These are phyloP conservation scores for Escallonia rubra DNA, from an alignment of 129 eudicot species.

Conservation along the genomic window DNA sequence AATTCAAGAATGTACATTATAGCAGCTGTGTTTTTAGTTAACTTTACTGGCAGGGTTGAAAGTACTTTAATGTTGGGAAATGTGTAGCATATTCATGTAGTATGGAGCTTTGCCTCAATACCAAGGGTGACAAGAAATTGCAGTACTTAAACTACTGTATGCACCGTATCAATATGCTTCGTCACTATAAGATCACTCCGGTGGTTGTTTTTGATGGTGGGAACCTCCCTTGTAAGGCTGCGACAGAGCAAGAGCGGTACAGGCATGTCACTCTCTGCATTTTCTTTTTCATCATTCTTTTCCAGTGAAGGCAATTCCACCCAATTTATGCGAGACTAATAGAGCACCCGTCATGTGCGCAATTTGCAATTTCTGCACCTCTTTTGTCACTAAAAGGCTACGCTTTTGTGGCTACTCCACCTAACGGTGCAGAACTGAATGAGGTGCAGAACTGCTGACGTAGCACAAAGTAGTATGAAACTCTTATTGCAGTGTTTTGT, in stretches of 20 bases:
- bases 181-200: slow-evolving; percentile 64
- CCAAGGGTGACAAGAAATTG: slow-evolving; percentile 70
- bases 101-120: slow-evolving; percentile 72
- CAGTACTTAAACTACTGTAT: slow-evolving; percentile 73
- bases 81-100: slow-evolving; percentile 85
- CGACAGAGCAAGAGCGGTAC: slow-evolving; percentile 59
- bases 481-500: background rate
- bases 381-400: no score
- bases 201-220: slow-evolving; percentile 90
- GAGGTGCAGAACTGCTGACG: background rate
- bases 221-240: slow-evolving; percentile 64
- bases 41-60: no score
- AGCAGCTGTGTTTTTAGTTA: background rate
- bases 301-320: background rate
- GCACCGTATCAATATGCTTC: slow-evolving; percentile 75
- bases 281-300: background rate
- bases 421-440: no score
- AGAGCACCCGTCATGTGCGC: no score
- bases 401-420: no score
- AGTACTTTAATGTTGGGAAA: background rate
- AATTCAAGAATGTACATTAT: no score
- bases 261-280: slow-evolving; percentile 23
- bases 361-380: no score
- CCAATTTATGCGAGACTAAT: no score
- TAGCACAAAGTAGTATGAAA: background rate